These are phyloP conservation scores for Strobilomyces dryophilus DNA, from an alignment of 768 basidiomycete species.

Conservation along the genomic window DNA sequence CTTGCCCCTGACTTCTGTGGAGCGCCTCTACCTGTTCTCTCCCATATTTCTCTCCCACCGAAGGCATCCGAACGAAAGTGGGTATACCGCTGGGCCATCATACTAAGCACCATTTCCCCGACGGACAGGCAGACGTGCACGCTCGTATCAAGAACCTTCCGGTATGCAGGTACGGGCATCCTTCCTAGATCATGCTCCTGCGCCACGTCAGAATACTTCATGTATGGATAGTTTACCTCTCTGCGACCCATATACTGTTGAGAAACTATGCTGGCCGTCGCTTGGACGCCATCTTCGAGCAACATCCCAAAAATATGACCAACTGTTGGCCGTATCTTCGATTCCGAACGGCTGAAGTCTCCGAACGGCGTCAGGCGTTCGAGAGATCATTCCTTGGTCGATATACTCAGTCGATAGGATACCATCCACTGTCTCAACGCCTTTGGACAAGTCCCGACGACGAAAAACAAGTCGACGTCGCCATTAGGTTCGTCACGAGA, in stretches of 20 bases:
- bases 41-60: constrained; percentile 52
- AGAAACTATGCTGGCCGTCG: constrained; percentile 49
- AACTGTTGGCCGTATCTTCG: constrained; percentile 74
- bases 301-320: constrained; percentile 42
- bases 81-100: constrained; percentile 48
- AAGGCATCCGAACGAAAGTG: constrained; percentile 53
- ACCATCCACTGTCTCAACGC: constrained; percentile 35
- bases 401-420: constrained; percentile 25
- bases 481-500: constrained; percentile 44
- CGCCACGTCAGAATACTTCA: not conserved
- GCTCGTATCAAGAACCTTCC: constrained; percentile 56
- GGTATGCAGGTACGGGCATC: constrained; percentile 51
- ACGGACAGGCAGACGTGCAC: constrained; percentile 42
- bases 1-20: not conserved
- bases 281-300: constrained; percentile 35
- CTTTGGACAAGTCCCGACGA: constrained; percentile 63
- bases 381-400: constrained; percentile 48
- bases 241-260: constrained; percentile 48
- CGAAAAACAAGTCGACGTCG: constrained; percentile 51
- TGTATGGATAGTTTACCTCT: constrained; percentile 50
- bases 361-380: constrained; percentile 37
- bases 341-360: constrained; percentile 43
- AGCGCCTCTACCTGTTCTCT: constrained; percentile 25
- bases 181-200: not conserved
- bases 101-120: constrained; percentile 46